Evolutionary conservation across 768 basidiomycete species (phyloP), one percentile per base, ranked within the genome.

Genomic region (Scleroderma bovista): DNA sequence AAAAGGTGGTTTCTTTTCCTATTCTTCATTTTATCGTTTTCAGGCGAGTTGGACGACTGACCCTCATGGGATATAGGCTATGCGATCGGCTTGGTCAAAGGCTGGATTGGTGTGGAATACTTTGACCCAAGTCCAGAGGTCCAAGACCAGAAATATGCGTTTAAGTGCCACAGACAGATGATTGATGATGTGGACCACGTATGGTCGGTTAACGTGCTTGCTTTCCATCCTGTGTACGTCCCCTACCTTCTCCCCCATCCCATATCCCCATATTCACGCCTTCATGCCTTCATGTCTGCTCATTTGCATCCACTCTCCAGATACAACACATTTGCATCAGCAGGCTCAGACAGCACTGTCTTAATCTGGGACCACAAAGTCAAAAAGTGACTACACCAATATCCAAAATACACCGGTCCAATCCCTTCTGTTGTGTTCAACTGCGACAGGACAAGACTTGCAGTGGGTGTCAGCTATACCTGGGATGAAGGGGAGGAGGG

Each of bases 291-390:
- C 36, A 19, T 29, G 36, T 36, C 47, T 34, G 10, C 47, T 41
- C 16, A 16, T 42, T 24, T 20, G 6, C n/a, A n/a, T n/a, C n/a
- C n/a, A 42, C 43, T 26, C 2, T 16, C 17, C 17, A 92, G 89
- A n/a, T n/a, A n/a, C n/a, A n/a, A n/a, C n/a, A n/a, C n/a, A n/a
- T n/a, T n/a, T n/a, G n/a, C n/a, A n/a, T 94, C 94, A 0, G 94
- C 86, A 2, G 95, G 95, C 33, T 95, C 93, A 0, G 96, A 99
- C 65, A 85, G 85, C 1, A 88, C 88, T 1, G 90, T 98, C 38
- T 93, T 91, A 0, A 84, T 98, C 51, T 99, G 96, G 95, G 96
- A 98, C 63, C 93, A 94, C 68, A 85, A 86, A 56, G 86, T 94
- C 48, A 96, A 97, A 73, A 98, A 98, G 64, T 84, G 95, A 2